Conservation (phyloP, 768 basidiomycete genomes). For the Mrakia blollopis region DNA sequence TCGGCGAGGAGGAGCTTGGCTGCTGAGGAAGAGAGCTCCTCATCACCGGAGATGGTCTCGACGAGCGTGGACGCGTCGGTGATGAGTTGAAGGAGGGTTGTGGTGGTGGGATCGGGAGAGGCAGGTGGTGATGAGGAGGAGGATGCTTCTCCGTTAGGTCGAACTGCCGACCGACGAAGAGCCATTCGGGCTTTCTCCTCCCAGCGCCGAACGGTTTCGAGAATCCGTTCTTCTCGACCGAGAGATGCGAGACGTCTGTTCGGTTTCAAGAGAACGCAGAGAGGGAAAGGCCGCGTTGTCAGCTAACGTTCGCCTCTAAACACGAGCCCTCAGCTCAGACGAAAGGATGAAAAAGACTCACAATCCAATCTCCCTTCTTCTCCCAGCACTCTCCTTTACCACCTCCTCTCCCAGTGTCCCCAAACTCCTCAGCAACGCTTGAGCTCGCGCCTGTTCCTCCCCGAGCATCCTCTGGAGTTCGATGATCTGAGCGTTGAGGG, state of each 20-base stretch:
- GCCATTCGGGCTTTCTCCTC: constrained; percentile 10
- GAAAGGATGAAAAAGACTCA: constrained; percentile 48
- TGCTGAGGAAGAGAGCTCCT: constrained; percentile 30
- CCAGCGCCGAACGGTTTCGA: constrained; percentile 27
- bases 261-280: no score
- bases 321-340: background rate
- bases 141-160: background rate
- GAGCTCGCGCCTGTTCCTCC: constrained; percentile 49
- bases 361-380: constrained; percentile 64
- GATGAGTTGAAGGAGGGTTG: constrained; percentile 8
- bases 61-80: constrained; percentile 10
- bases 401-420: constrained; percentile 69
- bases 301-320: no score
- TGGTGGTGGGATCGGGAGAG: background rate
- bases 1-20: constrained; percentile 41
- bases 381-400: constrained; percentile 64
- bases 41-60: constrained; percentile 16
- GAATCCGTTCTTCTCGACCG: constrained; percentile 28
- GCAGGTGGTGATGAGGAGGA: background rate
- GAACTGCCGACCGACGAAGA: background rate
- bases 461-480: constrained; percentile 50
- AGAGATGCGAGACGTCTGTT: constrained; percentile 26
- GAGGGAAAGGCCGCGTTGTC: background rate
- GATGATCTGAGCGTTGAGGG: constrained; percentile 54
- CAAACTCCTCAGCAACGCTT: constrained; percentile 56